Evolutionary conservation across 306 rosid species (phyloP), one percentile per base, ranked within the genome.

Genomic region (Lathyrus aphaca): DNA sequence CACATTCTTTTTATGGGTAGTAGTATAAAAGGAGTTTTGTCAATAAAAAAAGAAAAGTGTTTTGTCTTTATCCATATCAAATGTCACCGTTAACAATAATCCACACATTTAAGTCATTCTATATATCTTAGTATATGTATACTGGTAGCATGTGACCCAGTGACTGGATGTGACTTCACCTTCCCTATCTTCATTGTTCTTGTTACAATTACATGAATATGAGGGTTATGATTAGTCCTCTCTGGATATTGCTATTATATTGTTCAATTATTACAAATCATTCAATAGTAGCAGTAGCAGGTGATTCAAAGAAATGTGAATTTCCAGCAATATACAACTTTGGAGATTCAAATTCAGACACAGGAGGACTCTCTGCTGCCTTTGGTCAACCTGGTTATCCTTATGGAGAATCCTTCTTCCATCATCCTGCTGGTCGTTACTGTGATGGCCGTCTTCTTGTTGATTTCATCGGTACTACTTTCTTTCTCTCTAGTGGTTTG

Each of bases 311-410:
- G 9, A 66, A 46, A 6, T 93, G 98, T 64, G 15, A 88, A 10
- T 93, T 90, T 44, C 89, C 91, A 4, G 98, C 93, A 5, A 72
- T 92, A n/a, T 90, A 86, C 82, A 92, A 89, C 85, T 92, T 88
- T 12, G 98, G 98, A 2, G 91, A 92, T 75, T 89, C 96, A 1
- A 92, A 92, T 77, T 92, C 98, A 13, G 96, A 90, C 88, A 92
- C 98, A 0, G 98, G 98, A 7, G 96, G 98, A 25, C 84, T 92
- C 29, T 88, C 98, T 16, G 96, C 98, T 5, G 89, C 88, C 4
- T 89, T 90, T 64, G 98, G 98, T 44, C 98, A 93, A 74, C 74
- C 89, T 14, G 83, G 86, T 4, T 76, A 58, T 19, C 96, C 96
- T 11, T 75, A 70, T 8, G 96, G 92, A 35, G 74, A 61, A 62